Evolutionary conservation across 345 rosid species (phyloP).

Genomic region (Salix suchowensis): DNA sequence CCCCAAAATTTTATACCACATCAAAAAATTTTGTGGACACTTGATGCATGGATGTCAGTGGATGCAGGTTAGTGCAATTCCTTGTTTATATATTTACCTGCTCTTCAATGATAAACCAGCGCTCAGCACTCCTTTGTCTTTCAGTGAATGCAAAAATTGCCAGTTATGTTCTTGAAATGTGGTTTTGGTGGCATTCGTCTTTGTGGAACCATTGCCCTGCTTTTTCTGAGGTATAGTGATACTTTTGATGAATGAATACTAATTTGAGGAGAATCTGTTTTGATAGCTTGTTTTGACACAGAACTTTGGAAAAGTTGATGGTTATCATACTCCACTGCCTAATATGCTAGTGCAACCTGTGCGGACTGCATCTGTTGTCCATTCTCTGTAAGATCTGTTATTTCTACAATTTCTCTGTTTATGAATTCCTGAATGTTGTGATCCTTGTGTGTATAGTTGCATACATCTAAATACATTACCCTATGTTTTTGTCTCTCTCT

Average conservation of each 20-base stretch:
- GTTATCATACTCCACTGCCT: constrained; percentile 42
- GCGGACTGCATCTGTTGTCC: constrained; percentile 40
- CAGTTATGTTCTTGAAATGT: constrained; percentile 75
- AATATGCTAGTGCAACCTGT: constrained; percentile 59
- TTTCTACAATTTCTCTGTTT: background rate
- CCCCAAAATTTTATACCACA: constrained; percentile 78
- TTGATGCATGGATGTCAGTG: constrained; percentile 65
- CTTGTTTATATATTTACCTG: background rate
- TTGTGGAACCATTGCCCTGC: constrained; percentile 56
- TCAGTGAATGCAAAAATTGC: constrained; percentile 59
- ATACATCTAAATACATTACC: no score
- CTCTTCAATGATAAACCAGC: constrained; percentile 7
- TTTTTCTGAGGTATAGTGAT: constrained; percentile 42
- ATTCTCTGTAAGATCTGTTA: constrained; percentile 54
- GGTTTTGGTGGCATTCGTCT: constrained; percentile 87
- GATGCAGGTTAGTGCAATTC: constrained; percentile 40
- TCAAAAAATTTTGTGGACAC: constrained; percentile 71
- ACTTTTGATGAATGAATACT: background rate
- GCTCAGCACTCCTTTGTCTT: constrained; percentile 14
- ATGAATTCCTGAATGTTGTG: background rate
- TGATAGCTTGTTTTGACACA: constrained; percentile 35
- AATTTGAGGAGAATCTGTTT: constrained; percentile 17
- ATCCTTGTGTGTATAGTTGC: background rate
- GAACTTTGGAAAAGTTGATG: constrained; percentile 37
- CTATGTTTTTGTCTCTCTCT: no score